Evolutionary conservation across 768 basidiomycete species (phyloP).

Genomic region (Suillus tomentosus): DNA sequence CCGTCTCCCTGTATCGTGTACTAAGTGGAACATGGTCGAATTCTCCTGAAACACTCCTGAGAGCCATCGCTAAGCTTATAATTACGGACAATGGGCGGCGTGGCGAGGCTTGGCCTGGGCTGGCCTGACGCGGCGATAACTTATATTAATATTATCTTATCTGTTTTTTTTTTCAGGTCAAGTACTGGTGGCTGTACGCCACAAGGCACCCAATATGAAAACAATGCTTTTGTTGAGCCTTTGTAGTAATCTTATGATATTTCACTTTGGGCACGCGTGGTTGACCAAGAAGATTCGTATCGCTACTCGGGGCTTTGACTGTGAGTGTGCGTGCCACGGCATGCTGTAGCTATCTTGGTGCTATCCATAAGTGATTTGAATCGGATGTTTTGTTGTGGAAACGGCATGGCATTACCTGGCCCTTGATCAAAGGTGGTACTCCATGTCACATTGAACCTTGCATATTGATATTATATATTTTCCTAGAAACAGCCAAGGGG

Average conservation of each 20-base stretch:
- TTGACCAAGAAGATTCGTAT: constrained; percentile 4
- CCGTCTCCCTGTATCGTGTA: constrained; percentile 6
- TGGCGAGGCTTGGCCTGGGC: not conserved
- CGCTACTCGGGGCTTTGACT: constrained; percentile 5
- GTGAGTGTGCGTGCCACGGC: not conserved
- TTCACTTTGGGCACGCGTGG: constrained; percentile 2
- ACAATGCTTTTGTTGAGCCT: not conserved
- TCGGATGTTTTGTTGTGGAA: constrained; percentile 1
- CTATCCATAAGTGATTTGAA: constrained; percentile 1
- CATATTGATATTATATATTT: not conserved
- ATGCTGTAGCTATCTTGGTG: constrained; percentile 3
- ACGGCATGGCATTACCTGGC: constrained; percentile 4
- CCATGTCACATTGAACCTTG: not conserved
- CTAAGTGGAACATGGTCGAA: not conserved
- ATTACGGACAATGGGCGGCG: constrained; percentile 25
- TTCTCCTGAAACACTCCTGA: constrained; percentile 4
- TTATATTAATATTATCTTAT: constrained; percentile 1
- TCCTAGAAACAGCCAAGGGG: not conserved
- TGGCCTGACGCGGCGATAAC: constrained; percentile 1
- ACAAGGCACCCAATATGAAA: constrained; percentile 1
- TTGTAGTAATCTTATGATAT: not conserved
- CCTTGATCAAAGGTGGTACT: not conserved
- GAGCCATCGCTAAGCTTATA: not conserved
- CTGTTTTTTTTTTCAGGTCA: not conserved
- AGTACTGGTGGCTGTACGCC: not conserved